These are phyloP conservation scores for Metroxylon sagu DNA, from an alignment of 176 grass and related monocot genomes.

Conservation along the genomic window DNA sequence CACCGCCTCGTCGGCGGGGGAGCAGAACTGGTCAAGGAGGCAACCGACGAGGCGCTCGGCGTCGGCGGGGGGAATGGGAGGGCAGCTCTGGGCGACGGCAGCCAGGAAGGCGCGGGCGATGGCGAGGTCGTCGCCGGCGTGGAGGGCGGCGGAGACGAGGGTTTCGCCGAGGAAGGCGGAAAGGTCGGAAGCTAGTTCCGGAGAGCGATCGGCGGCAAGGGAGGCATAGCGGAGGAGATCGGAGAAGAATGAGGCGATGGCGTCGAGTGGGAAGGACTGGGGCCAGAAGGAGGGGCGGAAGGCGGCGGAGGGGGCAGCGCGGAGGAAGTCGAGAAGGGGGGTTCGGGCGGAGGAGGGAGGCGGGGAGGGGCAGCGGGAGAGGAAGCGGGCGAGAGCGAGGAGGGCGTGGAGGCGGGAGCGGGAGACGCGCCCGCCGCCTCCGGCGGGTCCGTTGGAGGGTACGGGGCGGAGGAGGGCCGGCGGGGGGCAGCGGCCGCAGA, in stretches of 20 bases:
- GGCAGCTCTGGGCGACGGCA: slow-evolving; percentile 42
- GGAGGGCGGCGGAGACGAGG: slow-evolving; percentile 51
- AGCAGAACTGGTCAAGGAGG: slow-evolving; percentile 55
- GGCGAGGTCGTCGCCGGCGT: slow-evolving; percentile 28
- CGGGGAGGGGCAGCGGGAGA: slow-evolving; percentile 10
- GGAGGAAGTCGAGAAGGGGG: slow-evolving; percentile 57
- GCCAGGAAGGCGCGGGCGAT: slow-evolving; percentile 68
- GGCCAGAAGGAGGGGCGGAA: slow-evolving; percentile 68
- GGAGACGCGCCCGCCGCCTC: background rate
- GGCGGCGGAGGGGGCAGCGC: slow-evolving; percentile 27
- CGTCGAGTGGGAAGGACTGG: slow-evolving; percentile 35
- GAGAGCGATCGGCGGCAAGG: slow-evolving; percentile 30
- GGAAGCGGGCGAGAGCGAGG: slow-evolving; percentile 66
- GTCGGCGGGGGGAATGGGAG: slow-evolving; percentile 40
- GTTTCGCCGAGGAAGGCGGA: slow-evolving; percentile 37
- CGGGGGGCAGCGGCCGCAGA: slow-evolving; percentile 67
- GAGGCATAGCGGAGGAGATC: slow-evolving; percentile 54
- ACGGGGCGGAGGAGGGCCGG: background rate
- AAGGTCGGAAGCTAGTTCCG: slow-evolving; percentile 27
- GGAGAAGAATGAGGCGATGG: slow-evolving; percentile 34
- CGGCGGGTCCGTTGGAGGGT: background rate
- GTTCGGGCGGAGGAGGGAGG: slow-evolving; percentile 20
- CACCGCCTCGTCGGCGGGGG: background rate
- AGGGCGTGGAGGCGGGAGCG: slow-evolving; percentile 60
- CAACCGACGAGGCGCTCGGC: slow-evolving; percentile 43